Evolutionary conservation across 768 basidiomycete species (phyloP).

Genomic region (Hypholoma sublateritium): DNA sequence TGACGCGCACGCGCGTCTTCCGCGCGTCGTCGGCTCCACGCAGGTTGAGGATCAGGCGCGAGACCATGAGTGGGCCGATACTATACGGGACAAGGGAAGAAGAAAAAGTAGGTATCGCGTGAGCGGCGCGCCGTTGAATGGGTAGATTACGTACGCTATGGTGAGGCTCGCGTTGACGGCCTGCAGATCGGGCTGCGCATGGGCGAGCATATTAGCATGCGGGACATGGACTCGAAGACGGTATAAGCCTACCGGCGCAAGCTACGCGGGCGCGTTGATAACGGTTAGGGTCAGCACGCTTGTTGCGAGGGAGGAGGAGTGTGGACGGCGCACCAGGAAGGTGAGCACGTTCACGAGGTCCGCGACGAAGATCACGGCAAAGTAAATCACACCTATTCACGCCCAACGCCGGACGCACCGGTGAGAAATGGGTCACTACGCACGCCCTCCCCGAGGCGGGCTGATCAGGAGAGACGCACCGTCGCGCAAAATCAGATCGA

Average conservation of each 20-base stretch:
- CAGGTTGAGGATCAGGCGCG: neutral
- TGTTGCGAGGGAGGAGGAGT: no score
- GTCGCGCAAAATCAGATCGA: neutral
- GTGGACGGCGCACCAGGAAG: neutral
- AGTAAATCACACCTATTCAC: neutral
- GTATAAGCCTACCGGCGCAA: no score
- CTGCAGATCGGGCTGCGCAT: neutral
- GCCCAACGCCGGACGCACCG: no score
- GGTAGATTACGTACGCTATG: neutral
- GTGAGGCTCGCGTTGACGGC: neutral
- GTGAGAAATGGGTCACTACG: no score
- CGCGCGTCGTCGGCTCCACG: neutral
- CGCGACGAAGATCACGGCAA: neutral
- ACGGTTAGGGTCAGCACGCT: no score
- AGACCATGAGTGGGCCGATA: neutral
- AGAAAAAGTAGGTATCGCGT: no score
- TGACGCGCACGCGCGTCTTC: no score
- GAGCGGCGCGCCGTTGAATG: no score
- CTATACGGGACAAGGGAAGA: neutral
- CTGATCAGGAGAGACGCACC: neutral
- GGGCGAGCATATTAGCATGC: no score
- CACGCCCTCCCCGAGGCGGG: no score
- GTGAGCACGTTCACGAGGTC: neutral
- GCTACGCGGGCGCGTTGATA: no score
- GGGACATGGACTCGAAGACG: no score